Evolutionary conservation across 2,329 filamentous ascomycete genomes (phyloP), one percentile per base, ranked within the genome.

Genomic region (Alternaria atra): DNA sequence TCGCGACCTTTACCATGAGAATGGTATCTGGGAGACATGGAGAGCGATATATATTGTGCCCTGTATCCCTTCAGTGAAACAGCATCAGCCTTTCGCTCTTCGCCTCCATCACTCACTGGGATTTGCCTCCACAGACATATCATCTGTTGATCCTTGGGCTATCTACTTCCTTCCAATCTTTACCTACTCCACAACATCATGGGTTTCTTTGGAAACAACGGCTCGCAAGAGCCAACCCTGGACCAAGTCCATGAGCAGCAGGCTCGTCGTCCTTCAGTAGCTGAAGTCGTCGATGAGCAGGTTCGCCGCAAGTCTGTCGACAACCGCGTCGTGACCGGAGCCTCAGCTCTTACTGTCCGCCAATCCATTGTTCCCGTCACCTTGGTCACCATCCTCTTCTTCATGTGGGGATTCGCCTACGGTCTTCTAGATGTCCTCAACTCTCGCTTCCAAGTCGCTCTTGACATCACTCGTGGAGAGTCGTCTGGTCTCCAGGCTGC

Each of bases 401-500:
- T 83, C 76, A 75, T 86, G 55, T 87, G 85, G 85, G 84, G 70
- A 25, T 83, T 83, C 55, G 80, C 81, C 13, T 82, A 81, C 55
- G 80, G 80, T 55, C 75, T 82, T 25, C 78, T 82, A 59, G 80
- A 82, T 71, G 79, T 81, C 37, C 68, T 83, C 58, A 83, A 82
- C 67, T 77, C 77, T 20, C 77, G 80, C 44, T 82, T 83, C 72
- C 80, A 82, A 59, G 73, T 74, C 40, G 73, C 76, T 2, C 69
- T 82, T 25, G 70, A 81, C 58, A 79, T 82, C 61, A 78, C 81
- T 32, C 83, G 84, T 58, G 84, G 84, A 35, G 81, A 87, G 59
- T 89, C 87, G 1, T 85, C 87, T 12, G 88, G 88, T 54, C 82
- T 90, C 2, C 87, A 89, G 66, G 88, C 84, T 35, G 84, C 87